Conservation (phyloP, 2,329 filamentous ascomycete species). For the Penicillium brevicompactum region DNA sequence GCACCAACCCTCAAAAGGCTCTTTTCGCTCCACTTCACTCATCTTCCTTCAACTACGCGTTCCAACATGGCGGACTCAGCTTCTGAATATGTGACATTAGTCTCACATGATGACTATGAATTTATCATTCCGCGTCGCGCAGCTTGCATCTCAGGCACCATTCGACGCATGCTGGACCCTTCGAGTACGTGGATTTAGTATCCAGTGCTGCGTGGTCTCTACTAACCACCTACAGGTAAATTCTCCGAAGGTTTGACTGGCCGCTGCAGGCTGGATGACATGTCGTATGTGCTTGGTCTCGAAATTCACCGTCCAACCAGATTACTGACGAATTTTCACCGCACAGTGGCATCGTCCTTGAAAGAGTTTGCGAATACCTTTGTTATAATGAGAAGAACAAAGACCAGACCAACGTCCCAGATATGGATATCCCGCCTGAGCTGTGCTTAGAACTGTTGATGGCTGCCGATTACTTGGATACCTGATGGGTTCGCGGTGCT, state of each 20-base stretch:
- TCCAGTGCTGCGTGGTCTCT: neutral
- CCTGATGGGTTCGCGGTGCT: conserved; percentile 22
- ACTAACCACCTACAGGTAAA: conserved; percentile 48
- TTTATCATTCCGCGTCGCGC: conserved; percentile 64
- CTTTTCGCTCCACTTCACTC: conserved; percentile 4
- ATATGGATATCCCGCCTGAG: conserved; percentile 68
- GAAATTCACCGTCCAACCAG: neutral
- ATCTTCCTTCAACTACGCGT: conserved; percentile 8
- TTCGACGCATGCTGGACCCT: conserved; percentile 66
- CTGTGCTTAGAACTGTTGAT: conserved; percentile 66
- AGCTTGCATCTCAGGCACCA: conserved; percentile 62
- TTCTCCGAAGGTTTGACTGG: conserved; percentile 64
- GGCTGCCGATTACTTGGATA: conserved; percentile 67
- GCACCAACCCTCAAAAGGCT: conserved; percentile 6
- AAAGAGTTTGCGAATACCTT: conserved; percentile 71
- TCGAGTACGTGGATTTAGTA: conserved; percentile 51
- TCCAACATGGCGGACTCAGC: conserved; percentile 15
- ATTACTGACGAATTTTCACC: conserved; percentile 4
- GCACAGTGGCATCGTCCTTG: conserved; percentile 61
- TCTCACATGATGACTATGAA: conserved; percentile 66
- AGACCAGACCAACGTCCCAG: conserved; percentile 61
- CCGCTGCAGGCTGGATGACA: conserved; percentile 60
- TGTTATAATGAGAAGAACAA: conserved; percentile 69
- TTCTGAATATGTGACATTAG: conserved; percentile 63
- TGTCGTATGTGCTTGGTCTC: conserved; percentile 51